A percentile compares a stretch with the other conserved stretches of the same genome.
phyloP scores from a whole-genome alignment of 768 basidiomycete genomes.

The Leucocoprinus leucothites region DNA sequence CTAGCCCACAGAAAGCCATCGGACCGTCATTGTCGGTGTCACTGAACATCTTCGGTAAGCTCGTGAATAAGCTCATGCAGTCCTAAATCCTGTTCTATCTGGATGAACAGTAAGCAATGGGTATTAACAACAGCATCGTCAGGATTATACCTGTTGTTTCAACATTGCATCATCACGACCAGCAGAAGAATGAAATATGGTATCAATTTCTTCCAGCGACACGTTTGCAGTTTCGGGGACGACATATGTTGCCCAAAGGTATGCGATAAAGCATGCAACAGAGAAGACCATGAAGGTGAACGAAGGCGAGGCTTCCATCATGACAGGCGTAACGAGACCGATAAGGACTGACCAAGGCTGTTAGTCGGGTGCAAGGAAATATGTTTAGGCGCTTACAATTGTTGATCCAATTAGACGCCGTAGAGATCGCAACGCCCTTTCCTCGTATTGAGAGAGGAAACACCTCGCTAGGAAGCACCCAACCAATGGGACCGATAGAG shows the following conservation, averaged over 20 bases:
- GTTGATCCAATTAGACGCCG: constrained; percentile 84
- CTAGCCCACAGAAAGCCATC: background rate
- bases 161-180: constrained; percentile 50
- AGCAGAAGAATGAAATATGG: constrained; percentile 57
- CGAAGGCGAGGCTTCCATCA: constrained; percentile 62
- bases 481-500: constrained; percentile 77
- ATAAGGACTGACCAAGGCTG: constrained; percentile 53
- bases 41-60: constrained; percentile 22
- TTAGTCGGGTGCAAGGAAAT: background rate
- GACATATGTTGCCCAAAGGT: constrained; percentile 64
- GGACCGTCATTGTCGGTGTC: background rate
- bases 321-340: constrained; percentile 66
- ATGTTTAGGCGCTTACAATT: constrained; percentile 51
- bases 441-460: constrained; percentile 78
- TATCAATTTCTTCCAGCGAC: constrained; percentile 75
- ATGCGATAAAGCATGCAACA: constrained; percentile 59
- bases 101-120: background rate
- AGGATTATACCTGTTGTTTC: constrained; percentile 45
- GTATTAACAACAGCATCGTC: background rate
- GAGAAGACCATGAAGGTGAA: constrained; percentile 69
- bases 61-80: constrained; percentile 41
- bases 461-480: constrained; percentile 83
- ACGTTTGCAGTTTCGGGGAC: constrained; percentile 80
- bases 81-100: constrained; percentile 62
- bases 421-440: constrained; percentile 79